Evolutionary conservation across 192 early-diverging fungal genomes (phyloP), one percentile per base, ranked within the genome.

Genomic region (Umbelopsis vinacea): DNA sequence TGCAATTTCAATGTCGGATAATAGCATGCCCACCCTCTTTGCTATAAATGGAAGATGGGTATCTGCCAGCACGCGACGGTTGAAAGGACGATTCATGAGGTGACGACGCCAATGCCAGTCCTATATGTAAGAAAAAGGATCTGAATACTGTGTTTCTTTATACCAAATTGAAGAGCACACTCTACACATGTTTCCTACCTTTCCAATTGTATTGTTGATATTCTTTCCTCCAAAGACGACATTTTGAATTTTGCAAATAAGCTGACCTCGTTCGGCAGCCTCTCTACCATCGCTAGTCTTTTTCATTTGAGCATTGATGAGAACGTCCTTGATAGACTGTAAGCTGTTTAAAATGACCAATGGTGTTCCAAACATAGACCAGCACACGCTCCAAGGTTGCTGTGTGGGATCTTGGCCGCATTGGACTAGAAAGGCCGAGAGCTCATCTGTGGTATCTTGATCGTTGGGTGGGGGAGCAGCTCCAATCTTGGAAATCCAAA

Each of bases 71-170:
- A 71, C 69, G 12, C 67, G 71, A 17, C 72, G 72, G 19, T 74
- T 75, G 38, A 81, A 81, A 35, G 73, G 73, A 29, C 75, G 79
- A 29, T 73, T 29, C 23, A 81, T 47, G 21, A 74, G 29, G 45
- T 74, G 67, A 26, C 79, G 79, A 60, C 79, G 72, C 79, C 79
- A 81, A 23, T 53, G 69, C 79, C 79, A 81, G 15, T 77, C 79
- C 75, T 80, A 46, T 50, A 38, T 12, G 29, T 29, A 29, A 43
- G 40, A 7, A 6, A 6, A 6, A 43, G 8, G 29, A n/a, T 29
- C 29, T 29, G 29, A 29, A 29, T 29, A 2, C 3, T 29, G 3
- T 29, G 29, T 3, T 29, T 1, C 29, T 29, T 2, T 29, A 1
- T 29, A 29, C 1, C 3, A 29, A 3, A 29, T 2, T 29, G 29